Percentiles rank a stretch among this genome's conserved stretches.
Evolutionary conservation across 2,329 filamentous ascomycete genomes (phyloP).

Genomic region (Alternaria arborescens): DNA sequence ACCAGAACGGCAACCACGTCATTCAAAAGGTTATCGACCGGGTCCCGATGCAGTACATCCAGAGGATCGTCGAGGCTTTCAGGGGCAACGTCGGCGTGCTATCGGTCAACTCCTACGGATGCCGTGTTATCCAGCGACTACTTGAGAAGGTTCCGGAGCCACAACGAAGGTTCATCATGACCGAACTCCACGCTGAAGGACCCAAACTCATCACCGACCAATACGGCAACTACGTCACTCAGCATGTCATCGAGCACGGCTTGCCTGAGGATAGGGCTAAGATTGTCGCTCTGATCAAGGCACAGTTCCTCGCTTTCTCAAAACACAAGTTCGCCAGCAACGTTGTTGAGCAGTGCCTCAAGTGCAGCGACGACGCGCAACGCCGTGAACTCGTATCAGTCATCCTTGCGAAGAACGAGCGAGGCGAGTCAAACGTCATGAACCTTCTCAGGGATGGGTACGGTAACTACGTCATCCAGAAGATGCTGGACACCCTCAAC

Average conservation of each 20-base stretch:
- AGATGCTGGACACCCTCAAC: conserved; percentile 68
- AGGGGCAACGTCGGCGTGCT: conserved; percentile 76
- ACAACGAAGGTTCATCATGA: conserved; percentile 76
- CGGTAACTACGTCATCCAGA: conserved; percentile 97
- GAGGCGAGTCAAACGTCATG: conserved; percentile 75
- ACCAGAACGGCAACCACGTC: conserved; percentile 95
- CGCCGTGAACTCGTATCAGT: conserved; percentile 70
- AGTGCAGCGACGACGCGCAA: conserved; percentile 73
- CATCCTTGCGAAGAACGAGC: conserved; percentile 60
- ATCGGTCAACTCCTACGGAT: conserved; percentile 84
- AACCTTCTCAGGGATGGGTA: conserved; percentile 88
- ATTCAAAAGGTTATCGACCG: conserved; percentile 91
- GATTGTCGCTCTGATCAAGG: conserved; percentile 77
- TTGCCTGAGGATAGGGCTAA: conserved; percentile 73
- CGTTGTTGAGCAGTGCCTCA: conserved; percentile 92
- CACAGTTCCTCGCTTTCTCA: conserved; percentile 76
- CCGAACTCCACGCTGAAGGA: conserved; percentile 79
- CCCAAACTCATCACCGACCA: conserved; percentile 80
- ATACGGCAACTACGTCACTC: conserved; percentile 95
- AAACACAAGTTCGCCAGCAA: conserved; percentile 98
- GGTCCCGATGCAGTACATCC: conserved; percentile 78
- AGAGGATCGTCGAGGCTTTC: conserved; percentile 85
- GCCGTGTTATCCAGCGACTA: conserved; percentile 91
- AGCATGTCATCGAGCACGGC: conserved; percentile 87
- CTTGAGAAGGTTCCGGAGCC: conserved; percentile 80